A percentile compares a stretch with the other conserved stretches of the same genome.
Conservation (phyloP, 768 basidiomycete species). For the Lepiota subincarnata region DNA sequence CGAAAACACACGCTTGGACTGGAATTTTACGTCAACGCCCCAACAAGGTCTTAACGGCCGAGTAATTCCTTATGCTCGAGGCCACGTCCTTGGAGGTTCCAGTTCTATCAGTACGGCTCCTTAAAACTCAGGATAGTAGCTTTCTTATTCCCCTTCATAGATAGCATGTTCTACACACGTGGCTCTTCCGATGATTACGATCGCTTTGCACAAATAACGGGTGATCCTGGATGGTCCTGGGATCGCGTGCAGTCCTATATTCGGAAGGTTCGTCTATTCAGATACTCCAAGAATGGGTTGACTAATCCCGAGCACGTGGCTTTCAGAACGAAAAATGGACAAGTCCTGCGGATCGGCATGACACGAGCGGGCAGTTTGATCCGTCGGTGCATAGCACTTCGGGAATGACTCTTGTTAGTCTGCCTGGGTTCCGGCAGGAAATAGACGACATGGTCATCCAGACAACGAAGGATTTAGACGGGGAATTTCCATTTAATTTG, state of each 20-base stretch:
- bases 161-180: constrained; percentile 23
- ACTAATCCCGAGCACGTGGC: constrained; percentile 2
- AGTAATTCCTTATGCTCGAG: constrained; percentile 19
- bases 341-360: constrained; percentile 26
- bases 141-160: constrained; percentile 6
- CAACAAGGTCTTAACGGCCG: constrained; percentile 21
- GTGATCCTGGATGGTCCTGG: constrained; percentile 28
- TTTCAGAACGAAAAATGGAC: constrained; percentile 23
- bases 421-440: constrained; percentile 22
- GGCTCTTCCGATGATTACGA: constrained; percentile 22
- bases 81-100: constrained; percentile 25
- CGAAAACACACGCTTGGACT: constrained; percentile 19
- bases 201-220: constrained; percentile 16
- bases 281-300: not conserved
- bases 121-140: not conserved
- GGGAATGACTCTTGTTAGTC: constrained; percentile 25
- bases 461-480: constrained; percentile 27
- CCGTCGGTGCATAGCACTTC: constrained; percentile 26
- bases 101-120: constrained; percentile 22
- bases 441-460: constrained; percentile 30
- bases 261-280: constrained; percentile 16
- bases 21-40: constrained; percentile 26
- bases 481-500: constrained; percentile 35
- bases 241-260: constrained; percentile 20
- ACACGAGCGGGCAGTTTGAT: constrained; percentile 28